A percentile compares a stretch with the other conserved stretches of the same genome.
Evolutionary conservation across 257 asterid species (phyloP).

Genomic region (Solanum peruvianum): DNA sequence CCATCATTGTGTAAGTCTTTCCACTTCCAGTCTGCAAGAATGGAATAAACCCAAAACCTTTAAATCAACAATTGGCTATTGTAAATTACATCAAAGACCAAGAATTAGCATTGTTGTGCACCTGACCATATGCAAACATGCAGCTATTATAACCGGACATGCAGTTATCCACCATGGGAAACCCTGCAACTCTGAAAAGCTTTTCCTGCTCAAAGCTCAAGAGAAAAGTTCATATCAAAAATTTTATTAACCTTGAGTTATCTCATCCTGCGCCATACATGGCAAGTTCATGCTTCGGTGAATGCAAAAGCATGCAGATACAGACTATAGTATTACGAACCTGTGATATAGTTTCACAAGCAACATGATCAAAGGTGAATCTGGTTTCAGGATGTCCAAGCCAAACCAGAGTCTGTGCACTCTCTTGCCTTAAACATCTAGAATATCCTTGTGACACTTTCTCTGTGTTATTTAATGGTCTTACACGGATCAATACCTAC

Average conservation of each 20-base stretch:
- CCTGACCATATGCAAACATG: slow-evolving; percentile 95
- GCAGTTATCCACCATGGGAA: slow-evolving; percentile 89
- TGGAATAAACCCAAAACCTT: background rate
- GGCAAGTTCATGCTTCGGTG: background rate
- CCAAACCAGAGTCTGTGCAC: slow-evolving; percentile 55
- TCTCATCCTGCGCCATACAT: background rate
- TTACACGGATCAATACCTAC: slow-evolving; percentile 72
- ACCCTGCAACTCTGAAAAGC: slow-evolving; percentile 70
- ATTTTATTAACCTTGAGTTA: background rate
- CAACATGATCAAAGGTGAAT: slow-evolving; percentile 78
- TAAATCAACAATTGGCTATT: background rate
- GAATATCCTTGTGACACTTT: slow-evolving; percentile 55
- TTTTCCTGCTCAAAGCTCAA: slow-evolving; percentile 35
- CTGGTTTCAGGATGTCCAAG: slow-evolving; percentile 69
- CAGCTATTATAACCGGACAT: slow-evolving; percentile 92
- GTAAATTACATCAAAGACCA: background rate
- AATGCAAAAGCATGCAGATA: background rate
- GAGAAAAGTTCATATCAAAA: slow-evolving; percentile 1
- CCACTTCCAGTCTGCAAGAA: slow-evolving; percentile 78
- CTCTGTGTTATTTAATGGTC: slow-evolving; percentile 56
- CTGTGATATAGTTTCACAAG: slow-evolving; percentile 75
- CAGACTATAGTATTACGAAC: slow-evolving; percentile 19
- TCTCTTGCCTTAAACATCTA: slow-evolving; percentile 72
- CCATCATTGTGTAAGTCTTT: slow-evolving; percentile 88
- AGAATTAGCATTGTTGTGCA: slow-evolving; percentile 3